Conservation (phyloP, 2,329 filamentous ascomycete genomes). For the Camptophora hylomeconis region DNA sequence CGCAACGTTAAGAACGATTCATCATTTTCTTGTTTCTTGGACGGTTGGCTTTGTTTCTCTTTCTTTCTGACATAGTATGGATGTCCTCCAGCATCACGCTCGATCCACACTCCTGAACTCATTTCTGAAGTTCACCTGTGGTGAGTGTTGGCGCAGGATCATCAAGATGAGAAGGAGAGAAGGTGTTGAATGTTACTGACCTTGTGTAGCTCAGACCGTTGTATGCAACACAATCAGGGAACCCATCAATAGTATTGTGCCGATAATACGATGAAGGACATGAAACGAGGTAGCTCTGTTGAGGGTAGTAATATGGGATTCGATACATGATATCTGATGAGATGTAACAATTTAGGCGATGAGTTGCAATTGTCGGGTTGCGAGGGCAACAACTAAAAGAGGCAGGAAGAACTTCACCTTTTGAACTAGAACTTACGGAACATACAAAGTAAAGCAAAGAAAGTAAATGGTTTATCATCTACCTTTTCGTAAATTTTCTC, state of each 20-base stretch:
- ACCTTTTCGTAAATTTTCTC: no score
- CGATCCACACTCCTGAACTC: slow-evolving; percentile 10
- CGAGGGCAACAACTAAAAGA: no score
- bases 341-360: no score
- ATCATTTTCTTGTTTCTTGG: no score
- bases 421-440: no score
- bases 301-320: not conserved
- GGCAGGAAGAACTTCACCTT: no score
- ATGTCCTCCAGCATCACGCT: slow-evolving; percentile 12
- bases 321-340: no score
- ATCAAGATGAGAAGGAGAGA: slow-evolving; percentile 1
- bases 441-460: no score
- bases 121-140: slow-evolving; percentile 5
- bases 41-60: slow-evolving; percentile 4
- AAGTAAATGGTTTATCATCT: no score
- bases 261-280: not conserved
- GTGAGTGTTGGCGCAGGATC: slow-evolving; percentile 2
- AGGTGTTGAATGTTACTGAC: slow-evolving; percentile 9
- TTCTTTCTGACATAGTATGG: slow-evolving; percentile 14
- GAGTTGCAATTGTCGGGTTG: no score
- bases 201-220: slow-evolving; percentile 5
- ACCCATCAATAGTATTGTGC: not conserved
- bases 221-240: slow-evolving; percentile 1
- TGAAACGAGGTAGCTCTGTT: slow-evolving; percentile 1
- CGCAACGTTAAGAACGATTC: no score